Evolutionary conservation across 768 basidiomycete genomes (phyloP).

Genomic region (Neoboletus magnificus): DNA sequence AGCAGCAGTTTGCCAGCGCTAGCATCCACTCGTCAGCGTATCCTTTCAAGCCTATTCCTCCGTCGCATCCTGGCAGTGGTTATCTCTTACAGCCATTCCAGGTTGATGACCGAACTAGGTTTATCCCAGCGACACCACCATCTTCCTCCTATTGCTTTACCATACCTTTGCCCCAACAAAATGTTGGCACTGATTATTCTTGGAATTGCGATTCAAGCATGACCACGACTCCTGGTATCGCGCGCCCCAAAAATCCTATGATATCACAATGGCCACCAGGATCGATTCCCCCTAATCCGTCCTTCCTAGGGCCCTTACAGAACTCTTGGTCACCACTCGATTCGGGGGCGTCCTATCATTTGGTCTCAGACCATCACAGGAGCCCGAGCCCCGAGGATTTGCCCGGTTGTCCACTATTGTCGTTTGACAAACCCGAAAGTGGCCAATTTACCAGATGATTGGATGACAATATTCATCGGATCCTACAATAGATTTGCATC

Average conservation of each 20-base stretch:
- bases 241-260: background rate
- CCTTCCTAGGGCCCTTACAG: background rate
- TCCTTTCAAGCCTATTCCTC: background rate
- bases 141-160: constrained; percentile 1
- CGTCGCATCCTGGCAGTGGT: background rate
- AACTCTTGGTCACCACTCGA: background rate
- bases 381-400: background rate
- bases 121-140: background rate
- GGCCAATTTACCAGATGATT: background rate
- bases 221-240: background rate
- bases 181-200: background rate
- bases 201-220: constrained; percentile 1
- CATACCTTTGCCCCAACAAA: constrained; percentile 1
- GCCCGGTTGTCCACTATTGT: background rate
- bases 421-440: constrained; percentile 1
- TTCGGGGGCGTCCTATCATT: background rate
- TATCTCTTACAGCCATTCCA: constrained; percentile 1
- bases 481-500: background rate
- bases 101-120: background rate
- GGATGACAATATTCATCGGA: background rate
- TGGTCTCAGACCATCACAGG: constrained; percentile 1
- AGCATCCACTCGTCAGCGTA: background rate
- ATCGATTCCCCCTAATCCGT: background rate
- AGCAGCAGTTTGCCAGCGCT: constrained; percentile 6
- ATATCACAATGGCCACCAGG: constrained; percentile 2